phyloP scores from a whole-genome alignment of 371 early-diverging fungal species.

The Amoeboaphelidium occidentale region DNA sequence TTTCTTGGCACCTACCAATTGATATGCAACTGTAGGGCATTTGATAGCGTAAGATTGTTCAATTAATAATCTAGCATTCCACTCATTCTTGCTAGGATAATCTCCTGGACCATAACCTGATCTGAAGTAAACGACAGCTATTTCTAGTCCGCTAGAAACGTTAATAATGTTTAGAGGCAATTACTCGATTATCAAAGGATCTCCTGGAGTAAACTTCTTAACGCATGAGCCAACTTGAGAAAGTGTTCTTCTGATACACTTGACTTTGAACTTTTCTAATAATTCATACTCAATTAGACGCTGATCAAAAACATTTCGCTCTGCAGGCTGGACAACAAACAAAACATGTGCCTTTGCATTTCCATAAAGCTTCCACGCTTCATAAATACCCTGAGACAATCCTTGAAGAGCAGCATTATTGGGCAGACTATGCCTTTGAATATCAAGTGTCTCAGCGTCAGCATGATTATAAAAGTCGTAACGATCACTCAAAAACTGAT shows the following conservation, averaged over 20 bases:
- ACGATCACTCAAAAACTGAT: slow-evolving; percentile 23
- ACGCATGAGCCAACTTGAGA: neutral
- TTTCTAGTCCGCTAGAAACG: slow-evolving; percentile 28
- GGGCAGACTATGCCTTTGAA: slow-evolving; percentile 26
- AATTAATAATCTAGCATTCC: slow-evolving; percentile 54
- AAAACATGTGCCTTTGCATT: slow-evolving; percentile 39
- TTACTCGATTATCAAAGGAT: neutral
- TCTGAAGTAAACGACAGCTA: slow-evolving; percentile 74
- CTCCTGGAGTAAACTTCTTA: neutral
- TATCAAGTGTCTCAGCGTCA: slow-evolving; percentile 5
- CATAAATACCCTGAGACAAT: slow-evolving; percentile 51
- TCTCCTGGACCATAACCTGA: slow-evolving; percentile 79
- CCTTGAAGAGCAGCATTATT: slow-evolving; percentile 35
- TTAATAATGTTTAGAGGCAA: neutral
- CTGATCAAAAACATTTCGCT: slow-evolving; percentile 84
- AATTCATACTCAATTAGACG: slow-evolving; percentile 63
- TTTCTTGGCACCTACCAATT: slow-evolving; percentile 85
- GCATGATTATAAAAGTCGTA: slow-evolving; percentile 7
- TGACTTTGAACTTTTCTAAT: slow-evolving; percentile 30
- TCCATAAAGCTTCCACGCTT: slow-evolving; percentile 50
- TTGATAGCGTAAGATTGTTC: slow-evolving; percentile 65
- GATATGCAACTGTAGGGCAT: slow-evolving; percentile 72
- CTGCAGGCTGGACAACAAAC: slow-evolving; percentile 78
- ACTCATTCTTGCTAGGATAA: slow-evolving; percentile 53
- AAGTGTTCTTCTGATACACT: neutral